Base-by-base conservation (phyloP, 208 protist species). In the Trypanosoma platydactyli region DNA sequence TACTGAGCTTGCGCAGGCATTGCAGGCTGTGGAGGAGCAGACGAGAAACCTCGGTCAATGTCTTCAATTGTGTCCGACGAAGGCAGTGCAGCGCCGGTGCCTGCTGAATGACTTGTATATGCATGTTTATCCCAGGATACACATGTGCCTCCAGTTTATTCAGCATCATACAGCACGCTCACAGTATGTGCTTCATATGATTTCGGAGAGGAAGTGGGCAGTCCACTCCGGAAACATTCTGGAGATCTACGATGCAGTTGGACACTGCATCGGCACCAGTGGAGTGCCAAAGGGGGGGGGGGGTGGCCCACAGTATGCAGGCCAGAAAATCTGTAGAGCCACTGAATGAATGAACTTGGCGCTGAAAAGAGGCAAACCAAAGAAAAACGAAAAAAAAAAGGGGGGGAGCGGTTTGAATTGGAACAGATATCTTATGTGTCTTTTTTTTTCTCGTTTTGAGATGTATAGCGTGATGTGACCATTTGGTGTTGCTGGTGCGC, bases 101-200 rank as follows among this genome's bases (percentile, higher is more conserved):
- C 44, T 85, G 20, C 59, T 92, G 35, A 84, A 82, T 57, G 86
- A 92, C 57, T 54, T 92, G 20, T 86, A 86, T 68, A 76, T 80
- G 59, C 77, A 92, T 56, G 77, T 89, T 52, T 93, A 90, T 68
- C 87, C 87, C 0, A 84, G 65, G 51, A 59, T 90, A 18, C 77
- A 84, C 50, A 68, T 84, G 56, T 84, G 83, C 41, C 73, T 93
- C 27, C 60, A 61, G 35, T 88, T 79, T 68, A 77, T 93, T 49
- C 53, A 81, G 45, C 67, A 75, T 45, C 81, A 83, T 41, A 69
- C 77, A 12, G 58, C 56, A 27, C 49, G 49, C 5, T 90, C 84
- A 38, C 58, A 69, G 3, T 59, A 68, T 1, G 77, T 79, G 40
- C 68, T 81, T 62, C 76, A 83, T 65, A 49, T 92, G 22, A 68